phyloP scores from a whole-genome alignment of 1,284 basidiomycete genomes.

The Ceratobasidium sp. region DNA sequence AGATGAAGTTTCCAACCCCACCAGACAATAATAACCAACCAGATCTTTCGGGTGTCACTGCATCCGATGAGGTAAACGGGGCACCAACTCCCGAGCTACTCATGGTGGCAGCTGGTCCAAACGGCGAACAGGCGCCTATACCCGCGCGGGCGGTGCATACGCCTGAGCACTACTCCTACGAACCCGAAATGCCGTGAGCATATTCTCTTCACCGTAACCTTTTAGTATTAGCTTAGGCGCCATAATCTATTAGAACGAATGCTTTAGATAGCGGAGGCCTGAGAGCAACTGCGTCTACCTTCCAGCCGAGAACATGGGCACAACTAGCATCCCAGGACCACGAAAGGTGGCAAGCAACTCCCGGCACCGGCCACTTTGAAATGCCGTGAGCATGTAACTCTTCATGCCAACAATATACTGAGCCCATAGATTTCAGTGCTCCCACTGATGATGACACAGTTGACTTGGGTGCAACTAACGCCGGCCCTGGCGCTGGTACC shows the following conservation, averaged over 20 bases:
- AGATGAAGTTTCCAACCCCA: background rate
- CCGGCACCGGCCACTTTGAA: background rate
- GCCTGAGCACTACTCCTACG: background rate
- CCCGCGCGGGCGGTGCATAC: background rate
- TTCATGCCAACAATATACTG: too few relatives aligned
- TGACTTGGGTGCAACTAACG: background rate
- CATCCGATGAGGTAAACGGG: background rate
- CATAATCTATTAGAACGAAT: background rate
- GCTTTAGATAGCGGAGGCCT: background rate
- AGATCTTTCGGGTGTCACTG: background rate
- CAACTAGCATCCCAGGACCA: background rate
- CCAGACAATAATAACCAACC: background rate
- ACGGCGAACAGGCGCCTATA: background rate
- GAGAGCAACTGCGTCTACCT: background rate
- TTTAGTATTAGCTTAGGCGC: background rate
- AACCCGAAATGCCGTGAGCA: background rate
- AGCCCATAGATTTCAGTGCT: too few relatives aligned
- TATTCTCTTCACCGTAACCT: background rate
- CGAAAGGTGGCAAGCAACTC: background rate
- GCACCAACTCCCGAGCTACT: background rate
- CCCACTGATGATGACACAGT: background rate
- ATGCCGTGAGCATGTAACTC: background rate
- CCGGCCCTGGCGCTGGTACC: too few relatives aligned
- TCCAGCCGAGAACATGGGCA: slow-evolving; percentile 4
- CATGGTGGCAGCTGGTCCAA: background rate